phyloP scores from a whole-genome alignment of 225 moss, liverwort and hornwort species.

The Antitrichia curtipendula region DNA sequence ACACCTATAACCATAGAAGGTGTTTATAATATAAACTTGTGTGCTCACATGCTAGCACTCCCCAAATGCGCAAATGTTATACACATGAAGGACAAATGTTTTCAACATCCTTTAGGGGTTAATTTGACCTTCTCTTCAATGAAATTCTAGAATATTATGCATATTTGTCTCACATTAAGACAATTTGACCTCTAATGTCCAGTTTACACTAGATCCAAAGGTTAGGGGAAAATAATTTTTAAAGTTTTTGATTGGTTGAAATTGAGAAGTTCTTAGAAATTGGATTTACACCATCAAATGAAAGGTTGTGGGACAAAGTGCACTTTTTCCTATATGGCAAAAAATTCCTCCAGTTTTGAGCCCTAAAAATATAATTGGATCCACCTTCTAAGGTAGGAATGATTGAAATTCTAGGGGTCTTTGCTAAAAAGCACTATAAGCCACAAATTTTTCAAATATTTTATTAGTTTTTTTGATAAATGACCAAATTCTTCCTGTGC shows the following conservation, averaged over 20 bases:
- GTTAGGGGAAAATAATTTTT: background rate
- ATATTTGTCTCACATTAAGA: background rate
- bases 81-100: background rate
- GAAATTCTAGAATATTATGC: background rate
- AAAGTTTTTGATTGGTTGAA: background rate
- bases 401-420: accelerated
- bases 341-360: background rate
- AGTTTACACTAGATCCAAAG: accelerated
- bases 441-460: background rate
- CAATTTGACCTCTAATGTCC: no score
- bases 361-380: accelerated
- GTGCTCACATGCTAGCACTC: no score
- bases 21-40: no score
- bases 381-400: accelerated
- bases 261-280: background rate
- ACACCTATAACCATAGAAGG: no score
- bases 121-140: background rate
- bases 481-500: background rate
- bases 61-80: no score
- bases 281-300: background rate
- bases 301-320: background rate
- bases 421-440: background rate
- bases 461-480: background rate
- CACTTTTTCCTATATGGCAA: accelerated
- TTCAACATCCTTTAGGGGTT: no score